Evolutionary conservation across 805 yeast species (phyloP).

Genomic region (Myxozyma nipponensis): DNA sequence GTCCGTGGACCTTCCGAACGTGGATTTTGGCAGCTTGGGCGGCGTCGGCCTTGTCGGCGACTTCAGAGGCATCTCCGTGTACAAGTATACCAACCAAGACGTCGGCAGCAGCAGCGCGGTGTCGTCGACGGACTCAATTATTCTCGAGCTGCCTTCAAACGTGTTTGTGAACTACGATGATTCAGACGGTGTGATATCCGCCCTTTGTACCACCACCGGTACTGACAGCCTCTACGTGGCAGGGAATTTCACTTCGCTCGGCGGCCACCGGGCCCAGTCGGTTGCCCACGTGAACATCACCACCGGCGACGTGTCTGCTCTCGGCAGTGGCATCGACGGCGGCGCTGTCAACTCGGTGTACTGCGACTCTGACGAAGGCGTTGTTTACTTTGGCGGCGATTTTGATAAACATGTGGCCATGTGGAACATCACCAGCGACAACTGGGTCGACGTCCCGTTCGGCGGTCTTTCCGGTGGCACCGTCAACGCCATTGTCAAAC

Average conservation of each 20-base stretch:
- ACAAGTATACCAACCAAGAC: conserved; percentile 32
- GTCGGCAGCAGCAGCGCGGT: conserved; percentile 2
- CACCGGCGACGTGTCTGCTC: conserved; percentile 30
- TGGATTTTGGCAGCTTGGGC: conserved; percentile 29
- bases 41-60: conserved; percentile 39
- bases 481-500: conserved; percentile 59
- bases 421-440: conserved; percentile 50
- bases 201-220: conserved; percentile 31
- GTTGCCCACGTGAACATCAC: conserved; percentile 32
- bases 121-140: conserved; percentile 15
- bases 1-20: conserved; percentile 4
- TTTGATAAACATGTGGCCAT: conserved; percentile 61
- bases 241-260: conserved; percentile 35
- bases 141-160: conserved; percentile 16
- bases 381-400: conserved; percentile 78
- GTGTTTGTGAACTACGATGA: conserved; percentile 8
- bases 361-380: conserved; percentile 46
- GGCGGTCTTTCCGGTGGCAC: conserved; percentile 63
- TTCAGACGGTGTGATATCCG: conserved; percentile 20
- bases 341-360: conserved; percentile 47
- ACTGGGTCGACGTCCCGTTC: conserved; percentile 56
- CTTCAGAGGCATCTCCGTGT: conserved; percentile 40
- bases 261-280: conserved; percentile 15
- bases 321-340: conserved; percentile 24
- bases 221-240: conserved; percentile 28